Base-by-base conservation (phyloP, 2,329 filamentous ascomycete species). In the Nemania abortiva region DNA sequence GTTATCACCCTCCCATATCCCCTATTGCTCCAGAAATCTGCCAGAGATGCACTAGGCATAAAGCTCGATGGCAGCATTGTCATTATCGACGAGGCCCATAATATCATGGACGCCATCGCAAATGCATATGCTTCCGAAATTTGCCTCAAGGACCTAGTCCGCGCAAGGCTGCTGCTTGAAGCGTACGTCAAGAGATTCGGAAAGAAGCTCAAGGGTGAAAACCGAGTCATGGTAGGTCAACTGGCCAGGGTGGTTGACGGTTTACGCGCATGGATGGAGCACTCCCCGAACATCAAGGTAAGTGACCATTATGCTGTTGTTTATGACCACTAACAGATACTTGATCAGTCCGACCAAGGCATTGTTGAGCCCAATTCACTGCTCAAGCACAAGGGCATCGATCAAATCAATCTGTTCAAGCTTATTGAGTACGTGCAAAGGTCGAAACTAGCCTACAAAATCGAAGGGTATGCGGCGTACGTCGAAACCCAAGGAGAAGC, bases 81-180 rank as follows among this genome's bases (percentile, higher is more conserved):
- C n/a, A 92, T 99, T 29, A 93, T 99, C 56, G 96, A 99, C 74
- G 96, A 99, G 83, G 96, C 96, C 0, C 96, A 99, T 79, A 99
- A 99, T 77, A 88, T 99, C 61, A 97, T 98, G 91, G 95, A 98
- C 79, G 94, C 95, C 0, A 93, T 99, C 54, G 89, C 93, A 18
- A 91, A 90, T 54, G 96, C 97, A 39, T 90, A 98, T 78, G 95
- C 95, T 0, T 89, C 93, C 0, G 89, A 92, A 42, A 86, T 98
- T 22, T 89, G 88, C 2, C 83, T 97, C 3, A 83, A 83, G 29
- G 94, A 98, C 70, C 83, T 98, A 20, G 88, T 88, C 58, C 86
- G 87, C 67, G 93, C 92, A 2, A 88, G 93, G 62, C 86, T 86
- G 57, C 94, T 97, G 81, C 84, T 99, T 1, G 91, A 90, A 0